Evolutionary conservation across 2,329 filamentous ascomycete genomes (phyloP).

Genomic region (Fusarium austroafricanum): DNA sequence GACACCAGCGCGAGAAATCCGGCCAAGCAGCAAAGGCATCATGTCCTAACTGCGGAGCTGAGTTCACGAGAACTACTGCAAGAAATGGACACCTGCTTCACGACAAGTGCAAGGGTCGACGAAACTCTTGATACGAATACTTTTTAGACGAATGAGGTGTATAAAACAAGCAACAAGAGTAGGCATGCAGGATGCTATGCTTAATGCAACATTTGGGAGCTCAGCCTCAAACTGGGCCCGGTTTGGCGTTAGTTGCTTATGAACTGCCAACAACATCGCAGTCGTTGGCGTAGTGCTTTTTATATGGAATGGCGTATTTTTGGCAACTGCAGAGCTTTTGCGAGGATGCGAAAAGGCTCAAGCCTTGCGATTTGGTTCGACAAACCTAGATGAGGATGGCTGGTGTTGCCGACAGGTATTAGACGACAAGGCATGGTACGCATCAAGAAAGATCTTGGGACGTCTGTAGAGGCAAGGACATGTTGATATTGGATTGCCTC

Average conservation of each 20-base stretch:
- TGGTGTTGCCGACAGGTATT: slow-evolving; percentile 27
- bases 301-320: slow-evolving; percentile 39
- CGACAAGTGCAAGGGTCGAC: slow-evolving; percentile 87
- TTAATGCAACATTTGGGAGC: slow-evolving; percentile 34
- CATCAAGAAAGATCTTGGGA: slow-evolving; percentile 41
- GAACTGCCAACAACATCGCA: slow-evolving; percentile 23
- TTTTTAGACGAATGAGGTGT: slow-evolving; percentile 16
- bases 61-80: slow-evolving; percentile 90
- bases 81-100: slow-evolving; percentile 87
- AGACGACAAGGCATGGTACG: slow-evolving; percentile 29
- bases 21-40: slow-evolving; percentile 89
- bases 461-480: slow-evolving; percentile 26
- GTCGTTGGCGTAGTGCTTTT: slow-evolving; percentile 38
- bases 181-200: slow-evolving; percentile 23
- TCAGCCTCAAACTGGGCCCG: slow-evolving; percentile 39
- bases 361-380: slow-evolving; percentile 24
- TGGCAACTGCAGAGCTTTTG: slow-evolving; percentile 21
- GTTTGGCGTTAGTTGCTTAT: slow-evolving; percentile 27
- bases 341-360: slow-evolving; percentile 17
- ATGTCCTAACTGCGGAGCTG: slow-evolving; percentile 90
- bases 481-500: slow-evolving; percentile 16
- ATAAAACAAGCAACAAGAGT: slow-evolving; percentile 18
- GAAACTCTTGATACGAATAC: slow-evolving; percentile 42
- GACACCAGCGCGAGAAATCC: slow-evolving; percentile 94
- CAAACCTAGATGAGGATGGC: slow-evolving; percentile 31